Evolutionary conservation across 805 yeast species (phyloP).

Genomic region (Hanseniaspora occidentalis): DNA sequence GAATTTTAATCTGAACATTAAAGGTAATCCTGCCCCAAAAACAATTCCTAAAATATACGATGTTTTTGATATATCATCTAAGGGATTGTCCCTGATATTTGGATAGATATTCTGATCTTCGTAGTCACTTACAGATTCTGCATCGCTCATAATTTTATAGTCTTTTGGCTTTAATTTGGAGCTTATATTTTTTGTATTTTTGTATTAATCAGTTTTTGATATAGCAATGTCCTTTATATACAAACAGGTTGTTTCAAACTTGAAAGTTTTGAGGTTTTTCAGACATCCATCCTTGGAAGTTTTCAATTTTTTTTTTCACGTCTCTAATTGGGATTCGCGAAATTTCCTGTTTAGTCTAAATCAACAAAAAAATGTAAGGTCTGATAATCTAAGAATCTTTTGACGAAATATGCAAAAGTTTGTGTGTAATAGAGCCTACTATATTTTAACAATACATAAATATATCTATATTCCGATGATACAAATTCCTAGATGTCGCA

Average conservation of each 20-base stretch:
- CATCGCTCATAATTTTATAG: conserved; percentile 1
- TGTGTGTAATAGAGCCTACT: too few relatives aligned
- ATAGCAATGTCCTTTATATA: too few relatives aligned
- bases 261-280: too few relatives aligned
- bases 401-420: neutral
- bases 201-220: too few relatives aligned
- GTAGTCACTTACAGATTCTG: neutral
- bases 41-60: conserved; percentile 32
- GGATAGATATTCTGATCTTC: conserved; percentile 12
- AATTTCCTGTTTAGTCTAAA: neutral
- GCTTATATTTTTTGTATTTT: neutral
- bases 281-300: too few relatives aligned
- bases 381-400: neutral
- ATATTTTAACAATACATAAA: neutral
- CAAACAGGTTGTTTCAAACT: neutral
- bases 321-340: neutral
- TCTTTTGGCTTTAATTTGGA: neutral
- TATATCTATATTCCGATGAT: neutral
- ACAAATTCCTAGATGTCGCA: conserved; percentile 13
- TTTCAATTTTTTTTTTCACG: neutral
- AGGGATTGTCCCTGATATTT: conserved; percentile 28
- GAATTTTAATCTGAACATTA: conserved; percentile 19
- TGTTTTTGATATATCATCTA: conserved; percentile 32
- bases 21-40: conserved; percentile 28
- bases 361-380: neutral